Percentiles rank a stretch among this genome's conserved stretches.
phyloP scores from a whole-genome alignment of 1,284 basidiomycete genomes.

The Tylopilus sp. region DNA sequence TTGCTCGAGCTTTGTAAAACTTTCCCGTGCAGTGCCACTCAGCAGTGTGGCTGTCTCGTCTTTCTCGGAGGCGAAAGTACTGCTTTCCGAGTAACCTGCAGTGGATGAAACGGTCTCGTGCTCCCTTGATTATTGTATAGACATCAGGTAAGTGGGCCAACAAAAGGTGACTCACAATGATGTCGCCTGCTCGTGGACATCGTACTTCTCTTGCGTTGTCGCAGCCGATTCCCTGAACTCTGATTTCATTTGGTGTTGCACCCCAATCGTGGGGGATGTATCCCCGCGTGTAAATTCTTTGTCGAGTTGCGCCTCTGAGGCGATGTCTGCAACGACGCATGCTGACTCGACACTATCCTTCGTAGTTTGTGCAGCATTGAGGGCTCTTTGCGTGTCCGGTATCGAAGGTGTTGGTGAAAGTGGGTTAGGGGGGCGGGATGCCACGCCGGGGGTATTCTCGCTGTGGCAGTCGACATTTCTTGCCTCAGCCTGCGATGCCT shows the following conservation, averaged over 20 bases:
- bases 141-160: no score
- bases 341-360: neutral
- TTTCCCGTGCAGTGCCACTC: neutral
- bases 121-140: constrained; percentile 6
- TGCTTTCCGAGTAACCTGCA: neutral
- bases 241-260: neutral
- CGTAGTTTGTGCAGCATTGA: neutral
- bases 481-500: neutral
- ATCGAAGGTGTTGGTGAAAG: neutral
- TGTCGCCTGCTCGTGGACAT: neutral
- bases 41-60: neutral
- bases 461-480: neutral
- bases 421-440: no score
- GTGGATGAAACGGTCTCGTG: neutral
- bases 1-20: neutral
- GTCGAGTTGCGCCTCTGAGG: neutral
- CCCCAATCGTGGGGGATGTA: neutral
- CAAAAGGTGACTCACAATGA: constrained; percentile 6
- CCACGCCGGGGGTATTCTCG: neutral
- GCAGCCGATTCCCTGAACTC: neutral
- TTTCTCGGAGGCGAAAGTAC: neutral
- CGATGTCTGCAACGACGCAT: neutral
- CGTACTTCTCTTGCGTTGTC: neutral
- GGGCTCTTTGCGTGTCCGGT: neutral
- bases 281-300: neutral